A percentile compares a stretch with the other conserved stretches of the same genome.
Conservation (phyloP, 495 filamentous ascomycete genomes). For the Neurospora intermedia region DNA sequence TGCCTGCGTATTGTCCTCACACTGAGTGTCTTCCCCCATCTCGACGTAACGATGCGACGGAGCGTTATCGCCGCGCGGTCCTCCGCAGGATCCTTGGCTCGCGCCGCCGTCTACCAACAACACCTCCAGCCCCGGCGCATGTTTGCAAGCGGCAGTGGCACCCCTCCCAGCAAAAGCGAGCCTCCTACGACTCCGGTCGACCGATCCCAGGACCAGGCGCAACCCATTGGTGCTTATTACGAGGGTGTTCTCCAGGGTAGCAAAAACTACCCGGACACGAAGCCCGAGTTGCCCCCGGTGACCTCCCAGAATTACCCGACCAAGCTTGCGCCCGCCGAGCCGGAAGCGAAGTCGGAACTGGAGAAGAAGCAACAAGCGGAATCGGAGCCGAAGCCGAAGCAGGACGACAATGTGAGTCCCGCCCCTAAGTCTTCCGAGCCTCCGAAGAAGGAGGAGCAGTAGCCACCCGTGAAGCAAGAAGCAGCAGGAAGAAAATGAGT, state of each 20-base stretch:
- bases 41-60: constrained; percentile 14
- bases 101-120: constrained; percentile 8
- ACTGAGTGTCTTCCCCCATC: not conserved
- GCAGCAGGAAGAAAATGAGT: constrained; percentile 22
- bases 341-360: constrained; percentile 11
- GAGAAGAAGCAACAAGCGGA: constrained; percentile 18
- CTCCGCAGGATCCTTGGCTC: constrained; percentile 14
- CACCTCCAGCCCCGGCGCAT: constrained; percentile 11
- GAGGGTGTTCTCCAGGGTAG: constrained; percentile 36
- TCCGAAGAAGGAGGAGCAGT: constrained; percentile 3
- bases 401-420: not conserved
- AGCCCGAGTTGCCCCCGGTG: constrained; percentile 19
- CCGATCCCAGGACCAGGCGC: constrained; percentile 20
- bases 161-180: constrained; percentile 6
- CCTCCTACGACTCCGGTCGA: constrained; percentile 11
- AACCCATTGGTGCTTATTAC: constrained; percentile 31
- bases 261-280: constrained; percentile 18
- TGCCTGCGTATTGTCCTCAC: not conserved
- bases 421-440: not conserved
- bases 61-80: constrained; percentile 16
- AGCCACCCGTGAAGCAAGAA: constrained; percentile 5
- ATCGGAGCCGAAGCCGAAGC: constrained; percentile 13
- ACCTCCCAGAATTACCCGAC: constrained; percentile 10
- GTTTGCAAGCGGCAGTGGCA: constrained; percentile 6
- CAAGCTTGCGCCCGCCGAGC: constrained; percentile 3